These are phyloP conservation scores for Cyclotella atomus DNA, from an alignment of 108 stramenopile genomes.

Conservation along the genomic window DNA sequence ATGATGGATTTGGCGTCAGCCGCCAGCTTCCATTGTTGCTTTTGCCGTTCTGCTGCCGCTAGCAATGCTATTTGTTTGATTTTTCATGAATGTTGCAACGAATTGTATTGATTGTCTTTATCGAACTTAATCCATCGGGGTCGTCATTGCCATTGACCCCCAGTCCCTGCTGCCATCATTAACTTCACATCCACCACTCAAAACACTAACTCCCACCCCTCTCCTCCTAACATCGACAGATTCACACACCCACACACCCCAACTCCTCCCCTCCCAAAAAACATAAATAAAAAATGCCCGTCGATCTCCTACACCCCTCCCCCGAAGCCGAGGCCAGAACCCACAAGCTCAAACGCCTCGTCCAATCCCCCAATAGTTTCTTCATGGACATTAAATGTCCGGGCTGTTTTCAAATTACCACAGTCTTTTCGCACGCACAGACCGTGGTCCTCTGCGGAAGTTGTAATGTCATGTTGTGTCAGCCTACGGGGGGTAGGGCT, in stretches of 20 bases:
- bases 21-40: too few relatives aligned
- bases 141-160: too few relatives aligned
- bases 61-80: too few relatives aligned
- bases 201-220: not conserved
- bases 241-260: not conserved
- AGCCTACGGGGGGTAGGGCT: conserved; percentile 98
- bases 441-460: conserved; percentile 96
- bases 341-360: conserved; percentile 99
- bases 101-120: too few relatives aligned
- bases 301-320: conserved; percentile 95
- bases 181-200: too few relatives aligned
- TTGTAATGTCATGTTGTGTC: conserved; percentile 98
- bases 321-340: conserved; percentile 90
- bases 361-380: conserved; percentile 98
- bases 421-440: conserved; percentile 94
- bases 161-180: too few relatives aligned
- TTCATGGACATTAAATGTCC: conserved; percentile 99
- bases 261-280: not conserved
- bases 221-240: not conserved
- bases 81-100: too few relatives aligned
- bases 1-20: too few relatives aligned
- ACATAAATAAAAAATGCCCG: conserved; percentile 84
- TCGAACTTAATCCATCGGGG: too few relatives aligned
- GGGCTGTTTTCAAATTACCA: conserved; percentile 99
- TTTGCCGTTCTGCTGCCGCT: too few relatives aligned